Base-by-base conservation (phyloP, 495 filamentous ascomycete genomes). In the Zalerion maritima region DNA sequence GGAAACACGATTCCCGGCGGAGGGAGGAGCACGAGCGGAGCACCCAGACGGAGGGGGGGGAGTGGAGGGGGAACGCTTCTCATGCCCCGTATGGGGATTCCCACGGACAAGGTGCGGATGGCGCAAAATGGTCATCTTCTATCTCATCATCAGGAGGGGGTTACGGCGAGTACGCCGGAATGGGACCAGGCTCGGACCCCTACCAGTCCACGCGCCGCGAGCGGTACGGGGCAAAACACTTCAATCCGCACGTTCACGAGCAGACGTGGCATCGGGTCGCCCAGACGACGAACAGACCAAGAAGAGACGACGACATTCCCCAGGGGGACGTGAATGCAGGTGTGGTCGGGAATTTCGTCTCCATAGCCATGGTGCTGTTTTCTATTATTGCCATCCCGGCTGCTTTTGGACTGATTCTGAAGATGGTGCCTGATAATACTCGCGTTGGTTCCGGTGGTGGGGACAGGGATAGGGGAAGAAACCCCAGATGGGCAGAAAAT, bases 191-290 rank as follows among this genome's bases (percentile, higher is more conserved):
- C 1, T 54, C 62, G 28, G 35, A 46, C 14, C 57, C 60, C 11
- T 54, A 39, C 38, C 14, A 32, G 36, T 31, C 42, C 58, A 73
- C 14, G 58, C 78, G 3, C 52, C 62, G 40, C 64, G 41, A 81
- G 64, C 78, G 74, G 25, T 66, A 77, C 55, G 66, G 71, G 6
- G 58, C 61, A 23, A 68, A 68, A 11, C 82, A 91, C 52, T 77
- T 73, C 37, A 59, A 69, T 36, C 77, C 69, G 21, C 78, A 74
- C 16, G 35, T 43, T 33, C 68, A 73, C 28, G 64, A 81, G 46
- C 69, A 78, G 49, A 49, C 49, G 41, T 54, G 70, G 27, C 46
- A 62, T 28, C 28, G 50, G 30, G 43, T 47, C 29, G 57, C 69
- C 29, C 48, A 46, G 20, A 32, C 39, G 26, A 28, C 11, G n/a